Evolutionary conservation across 2,329 filamentous ascomycete species (phyloP), one percentile per base, ranked within the genome.

Genomic region (Leptographium procerum): DNA sequence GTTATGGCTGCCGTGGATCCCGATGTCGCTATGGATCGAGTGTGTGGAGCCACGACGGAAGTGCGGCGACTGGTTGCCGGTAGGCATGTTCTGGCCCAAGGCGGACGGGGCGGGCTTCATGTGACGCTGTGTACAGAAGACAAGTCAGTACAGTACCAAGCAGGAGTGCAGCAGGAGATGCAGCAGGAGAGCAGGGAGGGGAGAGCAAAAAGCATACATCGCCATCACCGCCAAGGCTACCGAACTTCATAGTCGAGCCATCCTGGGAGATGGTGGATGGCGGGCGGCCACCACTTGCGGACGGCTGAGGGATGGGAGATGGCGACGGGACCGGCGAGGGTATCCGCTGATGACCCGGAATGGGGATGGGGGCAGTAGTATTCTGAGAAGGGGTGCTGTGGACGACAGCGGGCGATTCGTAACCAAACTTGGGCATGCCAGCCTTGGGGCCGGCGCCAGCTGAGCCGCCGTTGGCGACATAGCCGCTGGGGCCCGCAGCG

Each of bases 301-400:
- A 83, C 56, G 91, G 89, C 72, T 92, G 89, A 34, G 94, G 92
- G 66, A 97, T 97, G 5, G 94, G 94, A 48, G 89, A 92, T 4
- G 94, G 94, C 52, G 92, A 96, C 65, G 88, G 86, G 54, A 88
- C 85, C 7, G 94, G 94, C 52, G 91, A 95, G 53, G 85, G 85
- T 56, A 92, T 82, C 66, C 88, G 84, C 62, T 87, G 87, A 73
- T 77, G 69, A 76, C 80, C 72, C 68, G 84, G 84, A 72, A 83
- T 89, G 72, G 76, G 77, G 64, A 81, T 86, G 60, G 79, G 82
- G 43, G 77, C 79, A 63, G 82, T 75, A 64, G 72, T 72, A 63
- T 73, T 70, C 58, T 76, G 71, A 66, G 86, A 81, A 16, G 87
- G 86, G 54, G 80, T 83, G 74, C 83, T 88, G 71, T 87, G 82